Evolutionary conservation across 2,329 filamentous ascomycete species (phyloP), one percentile per base, ranked within the genome.

Genomic region (Diaporthe sp.): DNA sequence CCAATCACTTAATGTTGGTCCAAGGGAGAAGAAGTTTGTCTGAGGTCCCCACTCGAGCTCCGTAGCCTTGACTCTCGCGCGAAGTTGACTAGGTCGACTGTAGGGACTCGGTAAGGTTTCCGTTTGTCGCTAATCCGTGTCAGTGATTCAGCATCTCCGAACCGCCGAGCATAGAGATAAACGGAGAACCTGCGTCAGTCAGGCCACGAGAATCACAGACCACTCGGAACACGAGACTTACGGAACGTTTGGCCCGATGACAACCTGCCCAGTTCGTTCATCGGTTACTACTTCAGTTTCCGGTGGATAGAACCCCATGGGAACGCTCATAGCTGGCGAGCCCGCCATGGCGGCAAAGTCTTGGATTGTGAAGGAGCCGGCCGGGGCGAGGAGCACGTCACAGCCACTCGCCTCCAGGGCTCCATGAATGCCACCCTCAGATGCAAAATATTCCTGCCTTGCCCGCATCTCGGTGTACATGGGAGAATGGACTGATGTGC

Each of bases 341-440:
- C 55, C 55, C 28, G 55, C 28, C 55, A 58, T 58, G 28, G 55
- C 55, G 55, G 28, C 55, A 19, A 58, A 58, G 55, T 17, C 55
- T 58, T 58, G 55, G 15, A 58, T 3, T 31, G 31, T 37, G 31
- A 10, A 31, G 17, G 55, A 37, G 28, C 55, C 28, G 37, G 28
- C 55, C 31, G 55, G 25, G 17, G 51, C 51, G 25, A 55, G 51
- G 13, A 55, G 51, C 12, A 55, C 51, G 25, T 55, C 25, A 13
- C 25, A 55, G 25, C 25, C 51, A 55, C 51, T 55, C 10, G 7
- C 19, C 12, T 55, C 51, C 12, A 55, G 25, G 8, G 51, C 13
- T 13, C 51, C 51, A 31, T 31, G 3, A 13, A 55, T 55, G 5
- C 51, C 51, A 17, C 51, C 51, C 51, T 55, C 25, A 31, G 25